Conservation (phyloP, 2,329 filamentous ascomycete species). For the Catunica adiposa region DNA sequence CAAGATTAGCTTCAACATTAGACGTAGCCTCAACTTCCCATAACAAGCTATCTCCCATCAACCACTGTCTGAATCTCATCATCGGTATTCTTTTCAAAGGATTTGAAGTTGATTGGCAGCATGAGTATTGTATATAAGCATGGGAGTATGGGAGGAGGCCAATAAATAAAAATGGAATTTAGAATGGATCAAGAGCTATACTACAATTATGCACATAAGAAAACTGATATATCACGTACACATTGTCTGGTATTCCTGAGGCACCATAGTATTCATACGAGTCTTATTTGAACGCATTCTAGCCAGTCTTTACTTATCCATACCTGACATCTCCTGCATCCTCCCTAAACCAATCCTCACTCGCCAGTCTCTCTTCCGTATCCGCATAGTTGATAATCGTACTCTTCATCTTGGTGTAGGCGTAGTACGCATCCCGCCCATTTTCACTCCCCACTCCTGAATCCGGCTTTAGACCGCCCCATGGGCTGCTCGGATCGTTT, state of each 20-base stretch:
- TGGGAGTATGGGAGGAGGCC: too few species aligned
- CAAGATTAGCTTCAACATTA: too few species aligned
- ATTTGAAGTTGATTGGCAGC: conserved; percentile 44
- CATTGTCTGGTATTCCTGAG: too few species aligned
- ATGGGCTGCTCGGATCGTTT: conserved; percentile 55
- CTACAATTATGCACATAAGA: too few species aligned
- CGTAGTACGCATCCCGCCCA: conserved; percentile 45
- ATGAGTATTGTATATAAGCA: too few species aligned
- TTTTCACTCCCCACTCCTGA: conserved; percentile 60
- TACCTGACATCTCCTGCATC: conserved; percentile 30
- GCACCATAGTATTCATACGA: background rate
- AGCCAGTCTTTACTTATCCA: background rate
- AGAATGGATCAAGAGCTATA: too few species aligned
- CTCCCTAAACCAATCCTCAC: conserved; percentile 54
- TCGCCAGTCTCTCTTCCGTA: conserved; percentile 31
- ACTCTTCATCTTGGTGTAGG: conserved; percentile 46
- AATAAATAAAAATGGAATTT: background rate
- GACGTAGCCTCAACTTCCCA: too few species aligned
- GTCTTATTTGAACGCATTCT: background rate
- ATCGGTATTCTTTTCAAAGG: conserved; percentile 32
- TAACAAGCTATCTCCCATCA: conserved; percentile 20
- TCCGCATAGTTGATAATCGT: conserved; percentile 53
- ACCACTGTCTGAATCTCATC: conserved; percentile 26
- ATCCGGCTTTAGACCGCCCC: conserved; percentile 46
- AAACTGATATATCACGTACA: too few species aligned